Evolutionary conservation across 495 filamentous ascomycete genomes (phyloP).

Genomic region (Neurospora intermedia): DNA sequence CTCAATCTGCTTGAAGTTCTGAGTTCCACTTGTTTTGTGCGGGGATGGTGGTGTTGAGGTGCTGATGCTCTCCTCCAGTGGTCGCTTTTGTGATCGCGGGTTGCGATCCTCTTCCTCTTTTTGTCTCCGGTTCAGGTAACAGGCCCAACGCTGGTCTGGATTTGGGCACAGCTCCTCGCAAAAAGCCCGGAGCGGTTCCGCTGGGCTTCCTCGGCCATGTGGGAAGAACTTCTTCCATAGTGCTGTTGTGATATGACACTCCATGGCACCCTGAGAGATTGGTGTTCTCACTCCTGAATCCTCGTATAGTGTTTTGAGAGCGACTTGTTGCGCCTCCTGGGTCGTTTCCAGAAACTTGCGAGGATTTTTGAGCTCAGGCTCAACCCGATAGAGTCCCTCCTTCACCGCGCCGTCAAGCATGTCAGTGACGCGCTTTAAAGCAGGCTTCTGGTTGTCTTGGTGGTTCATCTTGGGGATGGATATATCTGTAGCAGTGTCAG

Average conservation of each 20-base stretch:
- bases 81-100: not conserved
- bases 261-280: not conserved
- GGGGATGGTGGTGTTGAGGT: not conserved
- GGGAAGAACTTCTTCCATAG: not conserved
- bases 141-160: not conserved
- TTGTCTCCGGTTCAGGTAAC: not conserved
- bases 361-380: not conserved
- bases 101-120: not conserved
- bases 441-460: not conserved
- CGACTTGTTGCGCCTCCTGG: not conserved
- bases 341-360: not conserved
- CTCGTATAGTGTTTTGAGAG: not conserved
- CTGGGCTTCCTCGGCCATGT: not conserved
- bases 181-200: not conserved
- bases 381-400: not conserved
- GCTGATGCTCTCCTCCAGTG: not conserved
- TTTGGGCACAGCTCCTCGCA: not conserved
- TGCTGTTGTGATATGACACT: not conserved
- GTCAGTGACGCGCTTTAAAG: not conserved
- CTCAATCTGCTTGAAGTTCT: not conserved
- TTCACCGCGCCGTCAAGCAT: not conserved
- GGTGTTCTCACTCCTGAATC: not conserved
- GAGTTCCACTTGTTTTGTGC: not conserved
- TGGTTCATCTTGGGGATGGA: not conserved
- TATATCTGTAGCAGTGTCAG: not conserved